phyloP scores from a whole-genome alignment of 75 land plant species.

The Cunninghamia lanceolata region DNA sequence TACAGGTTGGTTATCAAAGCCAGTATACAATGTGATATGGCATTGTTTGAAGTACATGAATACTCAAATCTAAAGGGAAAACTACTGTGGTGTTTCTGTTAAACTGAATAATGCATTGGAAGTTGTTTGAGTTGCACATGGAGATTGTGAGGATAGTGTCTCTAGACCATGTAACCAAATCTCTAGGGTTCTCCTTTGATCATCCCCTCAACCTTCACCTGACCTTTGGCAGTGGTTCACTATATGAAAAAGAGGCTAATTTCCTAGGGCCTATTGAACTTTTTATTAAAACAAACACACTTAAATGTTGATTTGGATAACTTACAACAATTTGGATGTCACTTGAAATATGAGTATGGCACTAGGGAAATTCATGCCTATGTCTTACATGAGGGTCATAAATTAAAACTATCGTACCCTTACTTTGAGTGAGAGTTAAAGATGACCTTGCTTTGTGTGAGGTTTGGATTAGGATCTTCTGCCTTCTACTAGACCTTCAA shows the following conservation, averaged over 20 bases:
- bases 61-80: not conserved
- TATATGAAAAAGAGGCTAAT: not conserved
- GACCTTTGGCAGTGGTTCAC: not conserved
- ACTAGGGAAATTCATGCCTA: too few species aligned
- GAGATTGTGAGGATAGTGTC: not conserved
- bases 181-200: constrained; percentile 9
- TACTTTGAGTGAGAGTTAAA: too few species aligned
- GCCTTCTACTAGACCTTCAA: too few species aligned
- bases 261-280: not conserved
- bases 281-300: too few species aligned
- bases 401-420: too few species aligned
- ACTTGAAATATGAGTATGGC: too few species aligned
- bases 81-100: constrained; percentile 6
- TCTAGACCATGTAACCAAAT: not conserved
- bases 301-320: too few species aligned
- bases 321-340: too few species aligned
- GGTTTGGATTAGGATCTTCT: too few species aligned
- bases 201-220: not conserved
- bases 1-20: not conserved
- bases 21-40: not conserved
- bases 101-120: not conserved
- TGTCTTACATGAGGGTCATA: too few species aligned
- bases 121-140: not conserved
- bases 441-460: too few species aligned
- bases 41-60: not conserved